Percentiles rank a stretch among this genome's conserved stretches.
These are phyloP conservation scores for Fusarium illudens DNA, from an alignment of 2,329 filamentous ascomycete species.

Conservation along the genomic window DNA sequence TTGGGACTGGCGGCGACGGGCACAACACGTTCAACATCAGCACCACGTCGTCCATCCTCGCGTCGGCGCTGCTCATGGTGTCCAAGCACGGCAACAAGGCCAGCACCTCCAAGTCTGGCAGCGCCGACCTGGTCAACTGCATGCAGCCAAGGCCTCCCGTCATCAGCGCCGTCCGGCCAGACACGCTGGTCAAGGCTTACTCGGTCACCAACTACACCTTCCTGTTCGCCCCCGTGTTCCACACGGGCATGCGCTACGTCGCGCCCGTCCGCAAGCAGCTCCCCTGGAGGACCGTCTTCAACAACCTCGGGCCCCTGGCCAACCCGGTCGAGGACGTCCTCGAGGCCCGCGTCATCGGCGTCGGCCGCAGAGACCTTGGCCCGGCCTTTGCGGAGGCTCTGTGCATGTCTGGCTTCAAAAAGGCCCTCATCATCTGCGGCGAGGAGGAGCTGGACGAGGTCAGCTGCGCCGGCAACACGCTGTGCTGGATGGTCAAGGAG, in stretches of 20 bases:
- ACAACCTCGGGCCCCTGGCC: constrained; percentile 89
- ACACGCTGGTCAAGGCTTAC: constrained; percentile 78
- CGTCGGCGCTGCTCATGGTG: constrained; percentile 82
- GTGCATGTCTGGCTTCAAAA: constrained; percentile 76
- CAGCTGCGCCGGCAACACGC: constrained; percentile 86
- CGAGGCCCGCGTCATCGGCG: constrained; percentile 92
- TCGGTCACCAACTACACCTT: constrained; percentile 89
- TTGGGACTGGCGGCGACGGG: constrained; percentile 94
- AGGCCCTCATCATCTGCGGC: constrained; percentile 91
- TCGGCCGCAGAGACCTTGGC: constrained; percentile 86
- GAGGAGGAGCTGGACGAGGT: constrained; percentile 96
- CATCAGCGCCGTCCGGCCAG: constrained; percentile 76
- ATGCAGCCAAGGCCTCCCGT: constrained; percentile 77
- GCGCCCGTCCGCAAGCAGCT: constrained; percentile 86
- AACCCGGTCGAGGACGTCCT: constrained; percentile 87
- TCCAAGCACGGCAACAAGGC: constrained; percentile 97
- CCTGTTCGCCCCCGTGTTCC: constrained; percentile 94
- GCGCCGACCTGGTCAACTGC: constrained; percentile 86
- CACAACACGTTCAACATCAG: constrained; percentile 99
- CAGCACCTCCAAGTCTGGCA: constrained; percentile 94
- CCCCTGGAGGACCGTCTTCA: constrained; percentile 97
- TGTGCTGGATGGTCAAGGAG: constrained; percentile 83
- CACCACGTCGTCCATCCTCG: constrained; percentile 92
- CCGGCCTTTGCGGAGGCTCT: constrained; percentile 89
- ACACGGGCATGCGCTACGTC: constrained; percentile 92